Base-by-base conservation (phyloP, 2,329 filamentous ascomycete species). In the Lasiodiplodia citricola region DNA sequence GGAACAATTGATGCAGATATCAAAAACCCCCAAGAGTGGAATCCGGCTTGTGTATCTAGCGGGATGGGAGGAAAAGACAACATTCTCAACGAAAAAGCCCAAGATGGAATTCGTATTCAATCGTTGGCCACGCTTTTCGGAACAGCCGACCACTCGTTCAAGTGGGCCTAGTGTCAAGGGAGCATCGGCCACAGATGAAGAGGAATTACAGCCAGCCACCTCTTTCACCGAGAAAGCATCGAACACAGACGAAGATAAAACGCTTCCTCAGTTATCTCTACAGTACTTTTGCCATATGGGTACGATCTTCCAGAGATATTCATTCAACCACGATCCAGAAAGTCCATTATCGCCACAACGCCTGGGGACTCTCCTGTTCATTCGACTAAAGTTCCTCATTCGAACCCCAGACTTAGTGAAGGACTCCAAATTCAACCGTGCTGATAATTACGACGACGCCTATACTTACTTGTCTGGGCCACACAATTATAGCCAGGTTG, bases 381-480 rank as follows among this genome's bases (percentile, higher is more conserved):
- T 31, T 38, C 37, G 10, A 41, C 37, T 2, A 10, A 10, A 8
- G 1, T 31, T 31, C 31, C 8, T 2, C 6, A 31, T 31, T 8
- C 6, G 31, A 1, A 31, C 31, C 5, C 6, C 3, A 8, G 31
- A 31, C 31, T 31, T 31, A 5, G 31, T 8, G 2, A 31, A 31
- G 1, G 31, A 31, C 6, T 31, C 31, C 1, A 2, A 2, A 31
- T 31, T 31, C 31, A 31, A 31, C 6, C 1, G 3, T 8, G 31
- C 28, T 31, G 3, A 31, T 1, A 3, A 1, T 1, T 1, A 7
- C 28, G 3, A 7, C 7, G 1, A 3, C 3, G 7, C 4, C 4
- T 31, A 31, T 7, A 31, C 4, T 7, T 4, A 3, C 28, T 1
- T 4, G 7, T 4, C 28, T 5, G 28, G 28, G 4, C 28, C 4